Base-by-base conservation (phyloP, 1,139 yeast species). In the Sporopachydermia cereana region DNA sequence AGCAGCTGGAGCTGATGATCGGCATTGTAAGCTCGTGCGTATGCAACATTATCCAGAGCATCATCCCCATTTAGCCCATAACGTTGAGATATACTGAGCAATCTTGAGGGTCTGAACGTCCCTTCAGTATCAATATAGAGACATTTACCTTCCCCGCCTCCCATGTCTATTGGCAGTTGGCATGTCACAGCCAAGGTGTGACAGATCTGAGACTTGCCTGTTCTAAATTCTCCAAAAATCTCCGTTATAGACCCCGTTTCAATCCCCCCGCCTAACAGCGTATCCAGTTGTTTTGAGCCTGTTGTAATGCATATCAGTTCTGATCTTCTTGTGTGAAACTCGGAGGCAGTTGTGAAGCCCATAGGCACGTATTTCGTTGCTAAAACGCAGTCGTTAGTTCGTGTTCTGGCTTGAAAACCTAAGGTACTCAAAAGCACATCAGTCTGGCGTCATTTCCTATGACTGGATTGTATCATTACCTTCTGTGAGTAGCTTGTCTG, bases 131-230 rank as follows among this genome's bases (percentile, higher is more conserved):
- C 99, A 51, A 91, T 89, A 59, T 85, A 93, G 48, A 93, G 71
- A 63, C 97, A 91, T 62, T 93, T 88, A 36, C 99, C 98, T 67
- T 91, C 99, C 44, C 97, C 99, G 48, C 99, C 99, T 41, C 97
- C 97, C 85, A 85, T 84, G 59, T 91, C 97, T 43, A 91, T 79
- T 2, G 98, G 98, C 48, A 91, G 68, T 63, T 91, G 99, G 61
- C 97, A 91, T 2, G 97, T 89, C 9, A 93, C 96, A 0, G 97
- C 96, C 50, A 93, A 70, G 1, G 98, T 93, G 60, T 93, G 98
- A 63, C 98, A 93, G 45, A 91, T 67, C 66, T 91, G 99, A 3
- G 96, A 86, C 62, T 91, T 91, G 44, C 99, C 99, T 1, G 98
- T 91, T 65, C 98, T 78, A 62, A 89, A 93, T 64, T 91, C 98